Evolutionary conservation across 768 basidiomycete genomes (phyloP).

Genomic region (Trametes cingulata): DNA sequence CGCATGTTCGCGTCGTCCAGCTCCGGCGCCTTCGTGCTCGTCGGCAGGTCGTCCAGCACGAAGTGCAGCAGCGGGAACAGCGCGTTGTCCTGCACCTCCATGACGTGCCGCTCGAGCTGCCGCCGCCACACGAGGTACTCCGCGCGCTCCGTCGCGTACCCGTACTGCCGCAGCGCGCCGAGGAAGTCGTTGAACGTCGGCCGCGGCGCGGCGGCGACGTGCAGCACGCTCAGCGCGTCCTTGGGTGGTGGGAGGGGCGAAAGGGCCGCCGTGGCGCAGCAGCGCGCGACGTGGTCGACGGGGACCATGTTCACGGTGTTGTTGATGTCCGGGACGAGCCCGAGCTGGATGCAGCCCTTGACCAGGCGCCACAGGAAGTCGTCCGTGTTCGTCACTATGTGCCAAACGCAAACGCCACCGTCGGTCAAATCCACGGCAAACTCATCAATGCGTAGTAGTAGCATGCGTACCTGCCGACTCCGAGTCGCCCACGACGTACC

Average conservation of each 20-base stretch:
- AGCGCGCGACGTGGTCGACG: constrained; percentile 91
- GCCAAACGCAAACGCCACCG: constrained; percentile 11
- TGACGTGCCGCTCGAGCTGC: constrained; percentile 91
- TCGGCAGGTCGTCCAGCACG: constrained; percentile 95
- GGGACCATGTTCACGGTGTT: constrained; percentile 99
- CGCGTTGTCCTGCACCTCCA: constrained; percentile 94
- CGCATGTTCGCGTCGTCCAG: constrained; percentile 84
- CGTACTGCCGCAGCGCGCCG: constrained; percentile 70
- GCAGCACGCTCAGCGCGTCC: constrained; percentile 58
- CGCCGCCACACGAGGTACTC: constrained; percentile 94
- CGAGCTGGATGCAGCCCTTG: constrained; percentile 98
- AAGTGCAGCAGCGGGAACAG: constrained; percentile 97
- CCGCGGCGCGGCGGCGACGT: constrained; percentile 83
- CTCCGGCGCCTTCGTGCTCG: constrained; percentile 91
- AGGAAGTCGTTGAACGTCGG: constrained; percentile 90
- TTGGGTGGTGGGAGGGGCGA: constrained; percentile 47
- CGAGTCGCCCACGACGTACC: constrained; percentile 96
- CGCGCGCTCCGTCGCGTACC: constrained; percentile 73
- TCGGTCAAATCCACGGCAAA: not conserved
- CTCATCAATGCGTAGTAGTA: not conserved
- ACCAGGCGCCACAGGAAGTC: constrained; percentile 98
- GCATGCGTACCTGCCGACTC: constrained; percentile 73
- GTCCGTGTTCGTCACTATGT: constrained; percentile 96
- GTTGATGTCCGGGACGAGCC: constrained; percentile 94
- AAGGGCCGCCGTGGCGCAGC: constrained; percentile 72